Conservation (phyloP, 2,329 filamentous ascomycete species). For the Calonectria pteridis region DNA sequence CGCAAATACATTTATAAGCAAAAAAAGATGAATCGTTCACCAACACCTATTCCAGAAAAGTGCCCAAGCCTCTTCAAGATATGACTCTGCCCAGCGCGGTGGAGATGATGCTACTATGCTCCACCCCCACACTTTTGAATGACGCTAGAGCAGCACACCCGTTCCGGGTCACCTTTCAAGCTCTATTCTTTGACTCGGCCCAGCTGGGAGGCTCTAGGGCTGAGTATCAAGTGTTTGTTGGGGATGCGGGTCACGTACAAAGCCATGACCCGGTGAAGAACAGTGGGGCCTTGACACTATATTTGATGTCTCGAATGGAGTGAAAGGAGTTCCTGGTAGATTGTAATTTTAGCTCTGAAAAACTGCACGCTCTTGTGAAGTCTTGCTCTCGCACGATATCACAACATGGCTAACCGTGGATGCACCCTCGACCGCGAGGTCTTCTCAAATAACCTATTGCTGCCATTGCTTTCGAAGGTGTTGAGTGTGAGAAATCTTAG, state of each 20-base stretch:
- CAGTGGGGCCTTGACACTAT: not conserved
- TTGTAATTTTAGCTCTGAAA: not conserved
- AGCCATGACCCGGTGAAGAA: no score
- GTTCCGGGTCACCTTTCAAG: no score
- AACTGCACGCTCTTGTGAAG: not conserved
- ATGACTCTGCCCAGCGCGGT: not conserved
- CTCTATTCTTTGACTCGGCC: not conserved
- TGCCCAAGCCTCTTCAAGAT: no score
- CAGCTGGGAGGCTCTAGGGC: not conserved
- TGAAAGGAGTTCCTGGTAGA: not conserved
- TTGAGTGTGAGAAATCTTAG: no score
- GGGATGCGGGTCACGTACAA: no score
- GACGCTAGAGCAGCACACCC: not conserved
- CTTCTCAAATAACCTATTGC: no score
- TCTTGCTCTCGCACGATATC: not conserved
- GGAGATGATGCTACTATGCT: not conserved
- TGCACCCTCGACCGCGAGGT: not conserved
- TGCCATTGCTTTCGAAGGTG: no score
- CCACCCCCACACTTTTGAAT: not conserved
- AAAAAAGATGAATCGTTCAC: not conserved
- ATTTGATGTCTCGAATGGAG: not conserved
- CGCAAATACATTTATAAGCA: not conserved
- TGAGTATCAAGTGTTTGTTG: not conserved
- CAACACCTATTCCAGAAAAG: no score
- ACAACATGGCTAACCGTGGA: not conserved